Evolutionary conservation across 306 rosid genomes (phyloP), one percentile per base, ranked within the genome.

Genomic region (Abrus pulchellus): DNA sequence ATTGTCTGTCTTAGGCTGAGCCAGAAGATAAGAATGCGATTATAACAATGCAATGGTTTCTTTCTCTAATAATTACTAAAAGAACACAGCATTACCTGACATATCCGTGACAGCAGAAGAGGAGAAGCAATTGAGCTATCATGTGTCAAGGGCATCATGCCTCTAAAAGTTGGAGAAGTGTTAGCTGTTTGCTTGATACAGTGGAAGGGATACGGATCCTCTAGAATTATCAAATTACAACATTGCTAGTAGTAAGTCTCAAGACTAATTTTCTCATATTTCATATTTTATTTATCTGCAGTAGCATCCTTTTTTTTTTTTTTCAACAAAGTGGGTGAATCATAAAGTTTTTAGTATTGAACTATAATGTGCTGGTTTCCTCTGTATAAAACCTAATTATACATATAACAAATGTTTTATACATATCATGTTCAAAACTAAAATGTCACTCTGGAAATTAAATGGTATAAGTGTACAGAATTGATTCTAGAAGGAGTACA

Each of bases 1-100:
- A 48, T 64, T 69, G 27, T 66, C 11, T 3, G 6, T 12, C 82
- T 61, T 84, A 41, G 30, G 65, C 88, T 70, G 67, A 66, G 8
- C 13, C 50, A 57, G 3, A 75, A 78, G n/a, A 82, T 27, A 40
- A 75, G 28, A 72, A 4, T 50, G 43, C 0, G n/a, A 11, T 34
- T 47, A 66, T 1, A 5, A 68, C 29, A 33, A 55, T n/a, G 27
- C n/a, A 69, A 59, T 8, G 32, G 33, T 14, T 45, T 45, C 38
- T 68, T 69, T 57, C 13, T 33, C 3, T 14, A 14, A 61, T 68
- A 20, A 20, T 20, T 20, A 20, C 20, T 33, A 53, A 20, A 7
- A 8, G 40, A 45, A 70, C 10, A 14, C 20, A 68, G 40, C 71
- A 48, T 70, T 79, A 79, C 83, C 83, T 7, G 59, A 28, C 54